phyloP scores from a whole-genome alignment of 306 rosid species.

The Albizia julibrissin region DNA sequence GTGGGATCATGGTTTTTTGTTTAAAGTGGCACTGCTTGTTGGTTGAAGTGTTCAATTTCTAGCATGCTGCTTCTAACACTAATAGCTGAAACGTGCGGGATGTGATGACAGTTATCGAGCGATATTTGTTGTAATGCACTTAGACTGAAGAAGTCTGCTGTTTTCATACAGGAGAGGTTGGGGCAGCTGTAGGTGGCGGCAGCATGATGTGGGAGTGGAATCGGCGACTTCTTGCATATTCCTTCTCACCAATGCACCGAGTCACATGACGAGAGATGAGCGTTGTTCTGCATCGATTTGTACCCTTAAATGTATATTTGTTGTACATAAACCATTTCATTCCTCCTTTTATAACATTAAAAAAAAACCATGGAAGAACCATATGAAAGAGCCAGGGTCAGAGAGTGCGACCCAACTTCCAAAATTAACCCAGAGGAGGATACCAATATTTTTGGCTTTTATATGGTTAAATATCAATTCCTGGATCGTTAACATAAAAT shows the following conservation, averaged over 20 bases:
- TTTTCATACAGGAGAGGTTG: slow-evolving; percentile 75
- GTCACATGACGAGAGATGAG: slow-evolving; percentile 27
- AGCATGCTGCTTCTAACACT: neutral
- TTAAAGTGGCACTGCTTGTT: slow-evolving; percentile 1
- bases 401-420: neutral
- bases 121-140: slow-evolving; percentile 5
- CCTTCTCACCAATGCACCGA: slow-evolving; percentile 28
- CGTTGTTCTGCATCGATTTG: slow-evolving; percentile 39
- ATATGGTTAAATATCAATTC: neutral
- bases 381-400: neutral
- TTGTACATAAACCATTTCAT: slow-evolving; percentile 22
- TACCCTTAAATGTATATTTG: slow-evolving; percentile 14
- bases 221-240: slow-evolving; percentile 20
- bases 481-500: neutral
- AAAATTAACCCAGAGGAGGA: neutral
- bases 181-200: slow-evolving; percentile 71
- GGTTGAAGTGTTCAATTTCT: neutral
- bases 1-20: neutral
- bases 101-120: neutral
- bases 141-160: slow-evolving; percentile 24
- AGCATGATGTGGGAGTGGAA: slow-evolving; percentile 29
- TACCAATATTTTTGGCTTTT: neutral
- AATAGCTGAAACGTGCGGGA: neutral
- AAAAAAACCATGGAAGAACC: neutral
- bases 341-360: neutral